phyloP scores from a whole-genome alignment of 2,329 filamentous ascomycete species.

The Thelonectria blattea region DNA sequence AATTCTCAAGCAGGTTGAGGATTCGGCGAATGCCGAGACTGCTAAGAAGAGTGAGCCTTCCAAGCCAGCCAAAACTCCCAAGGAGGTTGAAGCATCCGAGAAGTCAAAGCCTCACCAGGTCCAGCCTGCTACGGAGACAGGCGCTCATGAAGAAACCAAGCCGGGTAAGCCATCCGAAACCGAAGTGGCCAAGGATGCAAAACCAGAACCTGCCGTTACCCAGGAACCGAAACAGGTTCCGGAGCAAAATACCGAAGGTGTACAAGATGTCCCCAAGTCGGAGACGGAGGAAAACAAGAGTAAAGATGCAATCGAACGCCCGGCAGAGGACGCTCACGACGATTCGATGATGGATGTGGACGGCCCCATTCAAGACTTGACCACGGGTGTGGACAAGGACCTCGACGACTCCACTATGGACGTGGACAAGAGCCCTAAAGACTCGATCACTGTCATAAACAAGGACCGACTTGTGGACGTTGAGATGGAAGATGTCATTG shows the following conservation, averaged over 20 bases:
- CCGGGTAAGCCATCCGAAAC: background rate
- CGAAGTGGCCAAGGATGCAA: background rate
- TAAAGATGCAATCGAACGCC: background rate
- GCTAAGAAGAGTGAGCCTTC: too few species aligned
- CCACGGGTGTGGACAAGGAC: background rate
- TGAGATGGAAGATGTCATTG: slow-evolving; percentile 34
- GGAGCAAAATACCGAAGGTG: background rate
- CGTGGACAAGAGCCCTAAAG: background rate
- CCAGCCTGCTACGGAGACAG: background rate
- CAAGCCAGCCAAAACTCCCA: too few species aligned
- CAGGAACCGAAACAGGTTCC: background rate
- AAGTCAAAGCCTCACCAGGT: slow-evolving; percentile 15
- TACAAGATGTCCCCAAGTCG: background rate
- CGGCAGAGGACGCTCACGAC: background rate
- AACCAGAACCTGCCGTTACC: background rate
- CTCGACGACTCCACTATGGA: background rate
- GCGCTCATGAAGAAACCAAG: slow-evolving; percentile 20
- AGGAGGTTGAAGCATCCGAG: too few species aligned
- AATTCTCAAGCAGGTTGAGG: too few species aligned
- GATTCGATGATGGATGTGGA: background rate
- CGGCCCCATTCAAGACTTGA: background rate
- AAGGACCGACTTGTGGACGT: slow-evolving; percentile 23
- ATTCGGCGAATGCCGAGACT: too few species aligned
- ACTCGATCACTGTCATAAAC: background rate
- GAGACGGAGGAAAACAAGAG: background rate